A percentile compares a stretch with the other conserved stretches of the same genome.
Conservation (phyloP, 169 alveolate genomes). For the Amoebophrya sp. region DNA sequence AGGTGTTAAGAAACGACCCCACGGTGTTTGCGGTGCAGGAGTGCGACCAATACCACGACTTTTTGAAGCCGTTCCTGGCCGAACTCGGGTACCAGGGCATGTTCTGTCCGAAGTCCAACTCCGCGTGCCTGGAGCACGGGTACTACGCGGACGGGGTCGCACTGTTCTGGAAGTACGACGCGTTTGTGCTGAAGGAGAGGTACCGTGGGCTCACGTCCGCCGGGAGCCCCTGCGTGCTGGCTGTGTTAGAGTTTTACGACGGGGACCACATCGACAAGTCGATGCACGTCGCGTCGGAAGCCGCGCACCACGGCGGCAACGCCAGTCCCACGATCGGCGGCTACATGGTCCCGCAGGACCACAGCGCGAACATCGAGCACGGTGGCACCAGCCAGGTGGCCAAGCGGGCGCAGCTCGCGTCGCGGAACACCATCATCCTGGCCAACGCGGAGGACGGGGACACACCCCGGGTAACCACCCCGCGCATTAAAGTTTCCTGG, state of each 20-base stretch:
- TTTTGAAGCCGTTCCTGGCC: background rate
- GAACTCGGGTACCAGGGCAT: conserved; percentile 2
- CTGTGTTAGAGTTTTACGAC: background rate
- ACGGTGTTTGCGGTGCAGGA: background rate
- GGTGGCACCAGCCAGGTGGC: no score
- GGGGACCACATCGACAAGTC: background rate
- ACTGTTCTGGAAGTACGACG: background rate
- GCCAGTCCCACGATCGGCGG: no score
- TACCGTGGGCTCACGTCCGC: background rate
- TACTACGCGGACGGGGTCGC: conserved; percentile 24
- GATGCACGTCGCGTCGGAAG: background rate
- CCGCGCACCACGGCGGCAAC: background rate
- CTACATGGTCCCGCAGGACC: no score
- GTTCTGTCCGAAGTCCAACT: conserved; percentile 14
- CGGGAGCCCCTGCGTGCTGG: conserved; percentile 1
- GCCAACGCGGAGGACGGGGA: no score
- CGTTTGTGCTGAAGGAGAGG: background rate
- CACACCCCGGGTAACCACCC: no score
- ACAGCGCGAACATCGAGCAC: no score
- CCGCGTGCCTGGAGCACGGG: background rate
- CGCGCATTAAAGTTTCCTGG: background rate
- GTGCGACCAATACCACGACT: background rate
- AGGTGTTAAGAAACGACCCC: background rate
- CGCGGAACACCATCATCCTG: no score
- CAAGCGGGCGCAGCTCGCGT: no score